Percentiles rank a stretch among this genome's conserved stretches.
Conservation (phyloP, 2,329 filamentous ascomycete species). For the Canariomyces notabilis region DNA sequence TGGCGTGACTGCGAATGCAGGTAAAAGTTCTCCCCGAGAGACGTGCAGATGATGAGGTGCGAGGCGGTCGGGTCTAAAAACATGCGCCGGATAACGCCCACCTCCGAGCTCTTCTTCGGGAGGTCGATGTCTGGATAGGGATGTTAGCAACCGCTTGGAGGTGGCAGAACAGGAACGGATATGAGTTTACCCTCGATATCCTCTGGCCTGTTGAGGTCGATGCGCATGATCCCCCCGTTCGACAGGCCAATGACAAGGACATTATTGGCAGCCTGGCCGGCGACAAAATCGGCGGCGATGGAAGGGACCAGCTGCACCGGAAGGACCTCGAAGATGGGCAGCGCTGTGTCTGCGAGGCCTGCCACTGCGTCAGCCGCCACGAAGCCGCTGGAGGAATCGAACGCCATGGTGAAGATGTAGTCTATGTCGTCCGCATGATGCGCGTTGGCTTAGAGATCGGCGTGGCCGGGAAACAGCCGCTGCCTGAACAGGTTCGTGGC, state of each 20-base stretch:
- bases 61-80: constrained; percentile 97
- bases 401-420: constrained; percentile 52
- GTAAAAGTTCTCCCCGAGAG: constrained; percentile 93
- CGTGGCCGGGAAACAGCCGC: background rate
- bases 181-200: constrained; percentile 77
- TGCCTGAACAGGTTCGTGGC: too few relatives aligned
- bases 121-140: constrained; percentile 76
- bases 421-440: constrained; percentile 16
- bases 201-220: constrained; percentile 87
- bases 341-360: constrained; percentile 46
- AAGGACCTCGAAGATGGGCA: constrained; percentile 94
- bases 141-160: background rate
- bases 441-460: background rate
- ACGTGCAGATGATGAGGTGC: constrained; percentile 86
- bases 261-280: constrained; percentile 95
- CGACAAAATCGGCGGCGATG: constrained; percentile 91
- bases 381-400: constrained; percentile 68
- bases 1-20: constrained; percentile 91
- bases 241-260: constrained; percentile 88
- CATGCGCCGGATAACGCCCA: constrained; percentile 89
- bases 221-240: constrained; percentile 86
- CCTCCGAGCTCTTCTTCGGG: constrained; percentile 84
- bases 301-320: constrained; percentile 90
- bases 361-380: constrained; percentile 57
- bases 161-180: background rate